These are phyloP conservation scores for Serendipita sp. DNA, from an alignment of 768 basidiomycete species.

Conservation along the genomic window DNA sequence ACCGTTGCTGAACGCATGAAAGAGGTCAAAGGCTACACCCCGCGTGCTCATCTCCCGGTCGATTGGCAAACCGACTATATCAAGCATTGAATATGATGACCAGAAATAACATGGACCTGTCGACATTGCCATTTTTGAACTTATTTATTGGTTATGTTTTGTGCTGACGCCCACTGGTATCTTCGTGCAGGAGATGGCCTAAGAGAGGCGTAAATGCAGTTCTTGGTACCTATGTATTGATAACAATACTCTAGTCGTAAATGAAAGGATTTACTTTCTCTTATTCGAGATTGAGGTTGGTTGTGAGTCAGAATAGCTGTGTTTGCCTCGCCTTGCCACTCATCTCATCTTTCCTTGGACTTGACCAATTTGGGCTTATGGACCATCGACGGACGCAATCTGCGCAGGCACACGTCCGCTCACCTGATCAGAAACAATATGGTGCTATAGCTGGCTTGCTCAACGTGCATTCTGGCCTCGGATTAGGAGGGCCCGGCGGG, in stretches of 20 bases:
- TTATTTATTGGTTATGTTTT: too few relatives aligned
- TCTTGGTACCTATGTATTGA: too few relatives aligned
- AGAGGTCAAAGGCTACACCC: not conserved
- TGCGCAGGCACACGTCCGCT: not conserved
- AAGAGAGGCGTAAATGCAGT: too few relatives aligned
- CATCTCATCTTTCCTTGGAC: not conserved
- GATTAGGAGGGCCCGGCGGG: not conserved
- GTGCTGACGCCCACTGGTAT: too few relatives aligned
- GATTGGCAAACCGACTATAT: not conserved
- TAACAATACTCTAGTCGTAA: too few relatives aligned
- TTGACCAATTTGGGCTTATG: not conserved
- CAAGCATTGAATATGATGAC: too few relatives aligned
- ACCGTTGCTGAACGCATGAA: not conserved
- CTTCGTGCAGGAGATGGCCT: too few relatives aligned
- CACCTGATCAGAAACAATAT: not conserved
- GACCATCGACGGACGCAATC: conserved; percentile 1
- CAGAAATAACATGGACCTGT: too few relatives aligned
- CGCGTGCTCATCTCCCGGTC: not conserved
- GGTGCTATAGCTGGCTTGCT: not conserved
- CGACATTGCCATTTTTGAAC: too few relatives aligned
- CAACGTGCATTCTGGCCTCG: not conserved
- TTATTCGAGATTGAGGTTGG: too few relatives aligned
- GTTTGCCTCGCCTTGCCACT: not conserved
- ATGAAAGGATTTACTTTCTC: too few relatives aligned
- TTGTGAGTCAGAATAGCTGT: too few relatives aligned